Evolutionary conservation across 1,284 basidiomycete genomes (phyloP).

Genomic region (Irpex sp.): DNA sequence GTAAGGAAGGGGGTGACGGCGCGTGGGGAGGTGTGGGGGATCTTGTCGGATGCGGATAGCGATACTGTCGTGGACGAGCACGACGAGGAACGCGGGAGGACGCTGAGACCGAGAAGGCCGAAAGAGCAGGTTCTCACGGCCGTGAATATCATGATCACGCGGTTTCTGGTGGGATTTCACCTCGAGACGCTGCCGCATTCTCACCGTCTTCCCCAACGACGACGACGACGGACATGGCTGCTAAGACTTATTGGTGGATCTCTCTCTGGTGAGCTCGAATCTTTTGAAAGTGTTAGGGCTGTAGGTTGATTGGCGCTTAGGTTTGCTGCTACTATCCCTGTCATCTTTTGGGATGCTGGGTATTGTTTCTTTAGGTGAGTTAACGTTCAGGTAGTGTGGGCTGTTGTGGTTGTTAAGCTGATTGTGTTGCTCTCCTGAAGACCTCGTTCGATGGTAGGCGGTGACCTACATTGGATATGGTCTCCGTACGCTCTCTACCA

Average conservation of each 20-base stretch:
- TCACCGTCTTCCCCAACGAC: conserved; percentile 7
- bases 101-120: neutral
- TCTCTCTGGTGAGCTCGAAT: conserved; percentile 22
- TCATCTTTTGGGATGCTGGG: conserved; percentile 63
- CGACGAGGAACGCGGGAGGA: neutral
- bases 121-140: neutral
- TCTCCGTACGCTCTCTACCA: conserved; percentile 75
- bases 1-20: conserved; percentile 7
- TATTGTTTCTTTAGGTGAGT: conserved; percentile 71
- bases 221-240: conserved; percentile 18
- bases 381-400: neutral
- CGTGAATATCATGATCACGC: neutral
- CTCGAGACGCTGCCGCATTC: neutral
- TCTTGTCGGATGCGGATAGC: conserved; percentile 1
- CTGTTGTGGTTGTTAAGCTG: neutral
- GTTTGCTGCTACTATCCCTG: conserved; percentile 54
- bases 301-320: conserved; percentile 9
- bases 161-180: neutral
- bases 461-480: conserved; percentile 88
- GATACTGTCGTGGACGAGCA: neutral
- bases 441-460: conserved; percentile 65
- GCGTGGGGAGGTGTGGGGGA: conserved; percentile 10
- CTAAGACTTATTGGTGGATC: conserved; percentile 19
- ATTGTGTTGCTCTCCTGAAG: conserved; percentile 22
- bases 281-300: no score